Evolutionary conservation across 2,329 filamentous ascomycete genomes (phyloP), one percentile per base, ranked within the genome.

Genomic region (Bipolaris zeicola): DNA sequence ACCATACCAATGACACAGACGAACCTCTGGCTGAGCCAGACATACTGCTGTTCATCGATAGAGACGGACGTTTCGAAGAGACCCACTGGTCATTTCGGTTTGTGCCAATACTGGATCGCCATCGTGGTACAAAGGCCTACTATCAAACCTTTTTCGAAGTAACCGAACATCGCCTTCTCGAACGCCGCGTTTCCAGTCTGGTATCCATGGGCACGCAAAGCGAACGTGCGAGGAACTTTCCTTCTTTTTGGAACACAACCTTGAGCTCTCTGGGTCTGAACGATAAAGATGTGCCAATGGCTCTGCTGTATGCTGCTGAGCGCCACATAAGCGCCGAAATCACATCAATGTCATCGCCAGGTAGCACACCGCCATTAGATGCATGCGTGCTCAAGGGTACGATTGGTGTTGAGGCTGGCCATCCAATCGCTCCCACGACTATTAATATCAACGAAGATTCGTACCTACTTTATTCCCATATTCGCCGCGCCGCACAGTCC

Each of bases 71-170:
- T 56, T 74, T 90, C 1, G 89, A 95, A 73, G 90, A 94, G 69
- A 86, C 88, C 0, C 93, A 89, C 67, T 93, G 92, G 73, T 89
- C 87, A 11, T 93, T 89, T 87, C 88, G 87, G 2, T 85, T 93
- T 33, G 86, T 92, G 13, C 90, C 90, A 0, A 78, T 93, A 38
- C 81, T 92, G 2, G 88, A 89, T 5, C 80, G 81, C 10, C 84
- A 90, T 49, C 90, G 90, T 1, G 82, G 83, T 10, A 85, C 92
- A 7, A 83, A 89, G 34, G 89, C 89, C 2, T 76, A 93, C 1
- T 92, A 91, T 70, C 91, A 92, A 65, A 89, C 89, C 1, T 84
- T 87, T 0, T 91, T 91, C 60, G 90, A 94, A 61, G 91, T 91
- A 61, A 93, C 90, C 0, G 79, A 87, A 20, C 82, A 67, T 42